Evolutionary conservation across 2,329 filamentous ascomycete genomes (phyloP).

Genomic region (Ceratocystis eucalypticola): DNA sequence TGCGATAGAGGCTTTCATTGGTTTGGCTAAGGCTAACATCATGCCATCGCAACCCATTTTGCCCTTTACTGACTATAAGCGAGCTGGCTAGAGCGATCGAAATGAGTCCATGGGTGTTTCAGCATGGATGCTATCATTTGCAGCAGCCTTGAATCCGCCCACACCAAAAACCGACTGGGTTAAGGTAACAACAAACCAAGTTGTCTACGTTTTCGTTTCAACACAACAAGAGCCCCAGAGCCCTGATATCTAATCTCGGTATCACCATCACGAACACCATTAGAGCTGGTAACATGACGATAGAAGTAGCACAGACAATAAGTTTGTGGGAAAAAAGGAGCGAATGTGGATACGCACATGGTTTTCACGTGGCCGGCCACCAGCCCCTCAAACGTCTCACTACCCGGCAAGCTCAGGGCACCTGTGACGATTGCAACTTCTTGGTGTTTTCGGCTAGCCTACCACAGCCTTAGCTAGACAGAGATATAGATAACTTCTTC

Average conservation of each 20-base stretch:
- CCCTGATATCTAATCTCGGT: neutral
- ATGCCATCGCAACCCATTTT: neutral
- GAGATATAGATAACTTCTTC: neutral
- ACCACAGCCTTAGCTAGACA: neutral
- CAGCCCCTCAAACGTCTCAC: constrained; percentile 2
- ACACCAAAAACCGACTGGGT: neutral
- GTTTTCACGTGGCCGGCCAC: constrained; percentile 1
- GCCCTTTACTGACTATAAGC: neutral
- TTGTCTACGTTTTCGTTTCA: neutral
- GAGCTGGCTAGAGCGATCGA: neutral
- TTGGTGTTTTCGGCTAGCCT: constrained; percentile 6
- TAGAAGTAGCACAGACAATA: neutral
- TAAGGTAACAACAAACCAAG: neutral
- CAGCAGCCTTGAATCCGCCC: neutral
- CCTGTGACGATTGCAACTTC: constrained; percentile 4
- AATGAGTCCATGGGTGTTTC: neutral
- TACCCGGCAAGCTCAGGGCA: neutral
- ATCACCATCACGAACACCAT: neutral
- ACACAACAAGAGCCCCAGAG: neutral
- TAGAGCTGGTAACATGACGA: neutral
- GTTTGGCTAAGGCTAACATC: neutral
- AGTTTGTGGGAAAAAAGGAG: neutral
- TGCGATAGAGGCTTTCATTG: neutral
- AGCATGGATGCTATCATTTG: constrained; percentile 2
- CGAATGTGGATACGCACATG: constrained; percentile 1